These are phyloP conservation scores for Flaveria brownii DNA, from an alignment of 129 eudicot genomes.

Conservation along the genomic window DNA sequence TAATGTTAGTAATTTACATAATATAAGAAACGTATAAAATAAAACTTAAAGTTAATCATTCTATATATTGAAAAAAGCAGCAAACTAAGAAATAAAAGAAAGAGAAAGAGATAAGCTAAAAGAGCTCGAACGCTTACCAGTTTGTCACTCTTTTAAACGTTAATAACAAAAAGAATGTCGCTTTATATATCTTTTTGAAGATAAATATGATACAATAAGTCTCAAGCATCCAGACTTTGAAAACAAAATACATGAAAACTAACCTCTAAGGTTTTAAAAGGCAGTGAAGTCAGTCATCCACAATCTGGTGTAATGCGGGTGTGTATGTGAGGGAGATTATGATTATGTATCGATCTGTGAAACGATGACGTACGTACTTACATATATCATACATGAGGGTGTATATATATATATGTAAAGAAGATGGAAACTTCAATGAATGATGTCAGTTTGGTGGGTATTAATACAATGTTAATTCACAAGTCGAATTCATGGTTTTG, in stretches of 20 bases:
- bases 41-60: background rate
- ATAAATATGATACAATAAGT: background rate
- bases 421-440: slow-evolving; percentile 14
- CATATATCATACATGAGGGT: background rate
- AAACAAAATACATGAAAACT: background rate
- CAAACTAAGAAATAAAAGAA: too few species aligned
- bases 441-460: background rate
- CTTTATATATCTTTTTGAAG: background rate
- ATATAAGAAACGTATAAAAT: background rate
- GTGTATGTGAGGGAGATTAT: background rate
- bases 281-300: background rate
- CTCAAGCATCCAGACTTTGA: background rate
- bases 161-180: background rate
- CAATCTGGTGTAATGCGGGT: slow-evolving; percentile 1
- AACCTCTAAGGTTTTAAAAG: background rate
- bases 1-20: background rate
- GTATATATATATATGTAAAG: background rate
- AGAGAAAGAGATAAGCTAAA: too few species aligned
- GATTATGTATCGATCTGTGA: background rate
- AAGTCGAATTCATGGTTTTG: background rate
- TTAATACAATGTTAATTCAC: background rate
- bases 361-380: background rate
- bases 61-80: too few species aligned
- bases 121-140: too few species aligned
- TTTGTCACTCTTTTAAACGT: background rate